phyloP scores from a whole-genome alignment of 2,329 filamentous ascomycete genomes.

The Fusarium sp. region DNA sequence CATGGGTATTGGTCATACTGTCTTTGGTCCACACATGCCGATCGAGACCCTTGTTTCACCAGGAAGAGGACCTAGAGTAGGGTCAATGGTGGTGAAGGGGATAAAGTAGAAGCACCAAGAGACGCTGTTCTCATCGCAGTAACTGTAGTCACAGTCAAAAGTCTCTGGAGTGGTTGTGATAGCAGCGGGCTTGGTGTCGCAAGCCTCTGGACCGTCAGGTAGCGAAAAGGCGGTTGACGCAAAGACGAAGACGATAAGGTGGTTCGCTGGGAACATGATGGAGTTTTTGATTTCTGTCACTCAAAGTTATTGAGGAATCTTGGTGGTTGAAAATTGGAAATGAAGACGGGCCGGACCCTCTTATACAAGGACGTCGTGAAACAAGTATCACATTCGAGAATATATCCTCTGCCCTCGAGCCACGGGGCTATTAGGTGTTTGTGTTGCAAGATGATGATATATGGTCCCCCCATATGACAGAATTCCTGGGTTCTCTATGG shows the following conservation, averaged over 20 bases:
- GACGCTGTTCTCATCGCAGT: constrained; percentile 53
- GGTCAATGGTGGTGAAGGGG: constrained; percentile 55
- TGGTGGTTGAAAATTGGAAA: not conserved
- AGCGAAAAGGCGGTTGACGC: constrained; percentile 20
- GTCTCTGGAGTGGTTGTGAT: constrained; percentile 29
- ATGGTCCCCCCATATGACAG: constrained; percentile 1
- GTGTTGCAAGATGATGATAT: constrained; percentile 16
- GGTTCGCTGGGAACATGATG: constrained; percentile 21
- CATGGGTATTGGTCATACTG: not conserved
- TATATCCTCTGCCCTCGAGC: not conserved
- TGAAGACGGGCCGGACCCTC: not conserved
- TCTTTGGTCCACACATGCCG: constrained; percentile 48
- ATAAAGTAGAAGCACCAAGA: constrained; percentile 58
- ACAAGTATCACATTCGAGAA: constrained; percentile 21
- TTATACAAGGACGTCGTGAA: constrained; percentile 10
- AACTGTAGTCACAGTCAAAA: constrained; percentile 53
- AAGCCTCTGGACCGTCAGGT: constrained; percentile 8
- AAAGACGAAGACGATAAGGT: constrained; percentile 19
- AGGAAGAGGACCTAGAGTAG: constrained; percentile 52
- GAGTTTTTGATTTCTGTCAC: not conserved
- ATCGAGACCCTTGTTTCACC: constrained; percentile 54
- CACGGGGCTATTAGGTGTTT: constrained; percentile 16
- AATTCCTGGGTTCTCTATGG: not conserved
- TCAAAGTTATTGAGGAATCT: not conserved
- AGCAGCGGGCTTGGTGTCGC: constrained; percentile 2